Evolutionary conservation across 2,329 filamentous ascomycete genomes (phyloP), one percentile per base, ranked within the genome.

Genomic region (Fusarium sarcochroum): DNA sequence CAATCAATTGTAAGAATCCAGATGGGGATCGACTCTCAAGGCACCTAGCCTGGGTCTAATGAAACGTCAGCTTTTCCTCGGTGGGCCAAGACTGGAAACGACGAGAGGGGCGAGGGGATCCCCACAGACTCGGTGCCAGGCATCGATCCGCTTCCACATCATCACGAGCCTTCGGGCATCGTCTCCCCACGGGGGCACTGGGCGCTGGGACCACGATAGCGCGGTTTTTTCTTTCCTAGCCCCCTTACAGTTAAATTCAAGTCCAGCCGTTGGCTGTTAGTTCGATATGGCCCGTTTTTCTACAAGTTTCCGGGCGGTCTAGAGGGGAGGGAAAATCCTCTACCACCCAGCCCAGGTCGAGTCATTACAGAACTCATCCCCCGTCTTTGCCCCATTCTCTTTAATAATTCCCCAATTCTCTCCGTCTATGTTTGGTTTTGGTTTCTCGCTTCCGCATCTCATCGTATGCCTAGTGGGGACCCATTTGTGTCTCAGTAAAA

Each of bases 331-430:
- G 60, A 63, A 63, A 63, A 34, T 23, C 17, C 45, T 32, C 25
- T 9, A 20, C 35, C n/a, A 30, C 42, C n/a, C 18, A 37, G 18
- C 17, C 27, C 13, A 32, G 38, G 18, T 41, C 34, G 40, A 64
- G 42, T 53, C 53, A 59, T 45, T 45, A 38, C 17, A 41, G 20
- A 41, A 41, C 18, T 15, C 38, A 15, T 41, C 18, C 25, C 42
- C 40, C 20, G 42, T 21, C 18, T 34, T 48, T 41, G 35, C 46
- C 60, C 52, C 61, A 38, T 64, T 11, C 30, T 50, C 51, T 58
- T 59, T 52, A 64, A 64, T 59, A 64, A 23, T 47, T 64, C 53
- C 15, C 52, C 53, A 64, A 52, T 63, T 51, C 51, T 42, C 46
- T 45, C 40, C 27, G 18, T 32, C 42, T 48, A 23, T 37, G 53